phyloP scores from a whole-genome alignment of 2,329 filamentous ascomycete genomes.

The Aspergillus sp. region DNA sequence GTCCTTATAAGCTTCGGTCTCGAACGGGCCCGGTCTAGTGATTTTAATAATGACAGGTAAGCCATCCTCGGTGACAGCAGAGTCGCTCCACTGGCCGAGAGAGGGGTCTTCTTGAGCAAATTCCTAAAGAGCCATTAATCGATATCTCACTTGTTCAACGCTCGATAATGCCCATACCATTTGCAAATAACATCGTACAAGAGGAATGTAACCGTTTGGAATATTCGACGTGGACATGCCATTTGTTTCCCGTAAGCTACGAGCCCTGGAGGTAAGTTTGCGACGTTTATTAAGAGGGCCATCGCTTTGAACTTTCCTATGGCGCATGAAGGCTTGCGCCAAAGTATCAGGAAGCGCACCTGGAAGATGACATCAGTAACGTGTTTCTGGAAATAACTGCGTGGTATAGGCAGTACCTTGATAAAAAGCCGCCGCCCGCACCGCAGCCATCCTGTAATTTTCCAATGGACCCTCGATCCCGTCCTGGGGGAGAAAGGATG shows the following conservation, averaged over 20 bases:
- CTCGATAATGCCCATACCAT: slow-evolving; percentile 25
- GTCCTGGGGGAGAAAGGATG: not conserved
- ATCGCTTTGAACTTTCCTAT: slow-evolving; percentile 12
- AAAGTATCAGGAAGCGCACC: slow-evolving; percentile 25
- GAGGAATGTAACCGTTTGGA: slow-evolving; percentile 33
- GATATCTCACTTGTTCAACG: not conserved
- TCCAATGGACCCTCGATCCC: slow-evolving; percentile 1
- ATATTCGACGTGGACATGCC: slow-evolving; percentile 18
- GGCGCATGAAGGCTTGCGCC: slow-evolving; percentile 23
- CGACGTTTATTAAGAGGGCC: slow-evolving; percentile 34
- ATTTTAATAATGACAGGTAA: slow-evolving; percentile 25
- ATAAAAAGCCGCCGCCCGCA: slow-evolving; percentile 13
- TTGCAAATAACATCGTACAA: slow-evolving; percentile 30
- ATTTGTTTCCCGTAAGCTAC: slow-evolving; percentile 19
- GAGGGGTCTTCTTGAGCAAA: slow-evolving; percentile 8
- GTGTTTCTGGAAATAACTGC: not conserved
- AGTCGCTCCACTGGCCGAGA: not conserved
- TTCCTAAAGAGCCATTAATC: slow-evolving; percentile 17
- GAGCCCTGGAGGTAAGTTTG: slow-evolving; percentile 23
- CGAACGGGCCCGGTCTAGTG: not conserved
- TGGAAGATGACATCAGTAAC: slow-evolving; percentile 14
- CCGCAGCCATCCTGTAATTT: slow-evolving; percentile 18
- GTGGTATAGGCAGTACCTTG: slow-evolving; percentile 8
- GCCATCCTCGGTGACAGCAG: not conserved
- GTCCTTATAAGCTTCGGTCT: slow-evolving; percentile 2